These are phyloP conservation scores for Globisporangium mamillatum DNA, from an alignment of 352 stramenopile species.

Conservation along the genomic window DNA sequence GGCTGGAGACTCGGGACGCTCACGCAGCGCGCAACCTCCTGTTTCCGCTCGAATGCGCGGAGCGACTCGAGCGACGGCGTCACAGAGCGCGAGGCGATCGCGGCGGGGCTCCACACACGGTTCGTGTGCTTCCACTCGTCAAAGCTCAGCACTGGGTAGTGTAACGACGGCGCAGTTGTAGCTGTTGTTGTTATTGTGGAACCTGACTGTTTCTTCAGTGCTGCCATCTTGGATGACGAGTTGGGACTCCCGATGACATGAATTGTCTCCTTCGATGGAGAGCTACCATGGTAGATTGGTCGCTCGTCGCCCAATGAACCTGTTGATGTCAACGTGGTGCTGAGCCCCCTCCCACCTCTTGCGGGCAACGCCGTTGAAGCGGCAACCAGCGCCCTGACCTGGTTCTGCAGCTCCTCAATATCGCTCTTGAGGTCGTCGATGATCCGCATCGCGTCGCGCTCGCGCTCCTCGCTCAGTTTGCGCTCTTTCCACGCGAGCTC, in stretches of 20 bases:
- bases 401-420: conserved; percentile 46
- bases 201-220: conserved; percentile 17
- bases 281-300: neutral
- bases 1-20: conserved; percentile 56
- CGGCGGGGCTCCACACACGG: conserved; percentile 42
- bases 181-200: neutral
- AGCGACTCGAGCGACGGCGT: conserved; percentile 38
- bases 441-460: conserved; percentile 59
- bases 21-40: conserved; percentile 48
- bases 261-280: conserved; percentile 12
- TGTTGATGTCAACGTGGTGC: neutral
- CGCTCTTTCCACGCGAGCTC: conserved; percentile 64
- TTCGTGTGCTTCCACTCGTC: conserved; percentile 63
- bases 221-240: conserved; percentile 14
- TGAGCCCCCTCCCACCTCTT: neutral
- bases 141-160: conserved; percentile 36
- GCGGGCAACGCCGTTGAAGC: conserved; percentile 8
- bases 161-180: neutral
- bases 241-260: neutral
- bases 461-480: conserved; percentile 49
- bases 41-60: conserved; percentile 17
- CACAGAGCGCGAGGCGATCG: conserved; percentile 6
- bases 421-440: conserved; percentile 67
- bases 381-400: conserved; percentile 47
- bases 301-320: neutral